Conservation (phyloP, 176 grass and related monocot genomes). For the Oryza longistaminata region DNA sequence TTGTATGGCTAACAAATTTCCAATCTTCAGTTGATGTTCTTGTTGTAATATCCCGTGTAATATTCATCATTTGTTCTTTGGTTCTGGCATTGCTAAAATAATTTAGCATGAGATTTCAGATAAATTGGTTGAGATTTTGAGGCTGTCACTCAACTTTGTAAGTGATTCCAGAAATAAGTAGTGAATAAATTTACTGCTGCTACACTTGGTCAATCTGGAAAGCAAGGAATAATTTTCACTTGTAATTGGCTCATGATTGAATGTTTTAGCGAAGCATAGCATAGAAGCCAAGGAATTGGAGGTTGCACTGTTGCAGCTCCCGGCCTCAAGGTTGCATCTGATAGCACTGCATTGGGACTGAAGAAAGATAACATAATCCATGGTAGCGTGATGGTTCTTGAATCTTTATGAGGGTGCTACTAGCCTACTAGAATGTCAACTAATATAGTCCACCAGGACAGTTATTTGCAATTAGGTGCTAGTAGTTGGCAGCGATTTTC, state of each 20-base stretch:
- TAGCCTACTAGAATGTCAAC: neutral
- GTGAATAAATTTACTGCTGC: neutral
- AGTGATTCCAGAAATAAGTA: no score
- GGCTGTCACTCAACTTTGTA: neutral
- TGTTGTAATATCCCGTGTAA: neutral
- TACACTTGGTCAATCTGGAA: neutral
- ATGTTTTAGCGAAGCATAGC: neutral
- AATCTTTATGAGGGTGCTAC: neutral
- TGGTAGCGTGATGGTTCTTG: neutral
- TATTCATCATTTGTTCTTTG: neutral
- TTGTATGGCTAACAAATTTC: neutral
- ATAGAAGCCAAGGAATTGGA: neutral
- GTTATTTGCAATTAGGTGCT: neutral
- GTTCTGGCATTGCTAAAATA: neutral
- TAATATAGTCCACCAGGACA: neutral
- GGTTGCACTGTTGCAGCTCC: neutral
- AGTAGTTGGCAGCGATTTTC: neutral
- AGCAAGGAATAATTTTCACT: neutral
- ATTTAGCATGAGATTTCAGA: neutral
- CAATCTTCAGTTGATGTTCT: neutral
- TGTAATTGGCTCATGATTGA: neutral
- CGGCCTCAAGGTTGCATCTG: neutral
- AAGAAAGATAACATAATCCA: neutral
- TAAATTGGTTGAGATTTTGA: neutral
- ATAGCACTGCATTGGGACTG: neutral